These are phyloP conservation scores for Cronartium quercuum DNA, from an alignment of 1,284 basidiomycete genomes.

Conservation along the genomic window DNA sequence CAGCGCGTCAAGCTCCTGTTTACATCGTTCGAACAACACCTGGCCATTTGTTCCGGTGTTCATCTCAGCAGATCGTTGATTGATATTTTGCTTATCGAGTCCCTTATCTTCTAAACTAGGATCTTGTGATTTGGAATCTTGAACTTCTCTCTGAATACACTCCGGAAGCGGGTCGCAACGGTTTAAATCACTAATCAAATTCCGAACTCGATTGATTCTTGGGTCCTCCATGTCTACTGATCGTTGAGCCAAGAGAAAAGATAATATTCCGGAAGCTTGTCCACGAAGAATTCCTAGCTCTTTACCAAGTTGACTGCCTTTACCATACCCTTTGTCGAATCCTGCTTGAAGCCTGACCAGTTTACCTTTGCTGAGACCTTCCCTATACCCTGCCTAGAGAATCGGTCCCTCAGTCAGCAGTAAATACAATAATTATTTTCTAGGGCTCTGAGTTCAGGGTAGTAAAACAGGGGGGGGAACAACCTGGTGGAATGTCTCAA, in stretches of 20 bases:
- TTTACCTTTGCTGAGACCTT: slow-evolving; percentile 18
- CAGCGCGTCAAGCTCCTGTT: background rate
- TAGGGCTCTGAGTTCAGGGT: background rate
- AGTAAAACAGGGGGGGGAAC: background rate
- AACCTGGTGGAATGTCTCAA: slow-evolving; percentile 21
- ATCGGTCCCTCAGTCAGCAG: background rate
- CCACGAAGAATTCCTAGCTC: slow-evolving; percentile 20
- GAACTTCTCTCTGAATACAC: background rate
- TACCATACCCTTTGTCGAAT: slow-evolving; percentile 19
- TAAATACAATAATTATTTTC: background rate
- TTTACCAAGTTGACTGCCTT: slow-evolving; percentile 12
- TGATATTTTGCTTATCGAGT: background rate
- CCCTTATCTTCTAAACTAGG: background rate
- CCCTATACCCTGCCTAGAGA: slow-evolving; percentile 26
- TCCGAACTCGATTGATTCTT: background rate
- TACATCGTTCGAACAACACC: background rate
- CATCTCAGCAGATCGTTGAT: background rate
- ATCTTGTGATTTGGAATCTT: background rate
- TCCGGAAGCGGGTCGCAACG: background rate
- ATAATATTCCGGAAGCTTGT: slow-evolving; percentile 12
- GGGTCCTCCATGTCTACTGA: background rate
- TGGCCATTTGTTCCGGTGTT: background rate
- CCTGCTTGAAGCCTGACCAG: slow-evolving; percentile 4
- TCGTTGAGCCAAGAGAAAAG: background rate
- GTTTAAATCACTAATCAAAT: slow-evolving; percentile 22